Evolutionary conservation across 2,329 filamentous ascomycete species (phyloP), one percentile per base, ranked within the genome.

Genomic region (Penicillium freii): DNA sequence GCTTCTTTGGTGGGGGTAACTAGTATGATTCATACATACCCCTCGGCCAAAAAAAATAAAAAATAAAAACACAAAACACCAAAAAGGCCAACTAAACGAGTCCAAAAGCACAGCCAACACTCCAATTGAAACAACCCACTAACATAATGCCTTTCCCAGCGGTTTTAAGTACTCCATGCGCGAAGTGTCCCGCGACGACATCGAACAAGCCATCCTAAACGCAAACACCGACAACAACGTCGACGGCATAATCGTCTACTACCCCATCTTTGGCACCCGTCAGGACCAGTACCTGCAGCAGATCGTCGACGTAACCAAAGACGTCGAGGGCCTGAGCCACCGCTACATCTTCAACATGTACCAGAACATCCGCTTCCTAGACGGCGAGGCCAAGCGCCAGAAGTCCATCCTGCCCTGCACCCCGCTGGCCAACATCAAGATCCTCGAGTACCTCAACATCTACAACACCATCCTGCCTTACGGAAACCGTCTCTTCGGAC

Each of bases 271-370:
- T 76, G 89, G 92, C 78, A 88, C 87, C 51, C 84, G 86, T 29
- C 91, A 96, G 76, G 94, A 99, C 77, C 89, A 90, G 75, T 97
- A 97, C 75, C 86, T 99, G 64, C 93, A 97, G 78, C 92, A 97
- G 78, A 91, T 95, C 3, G 92, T 97, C 56, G 87, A 91, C 56
- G 83, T 96, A 43, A 79, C 84, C 75, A 97, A 99, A 77, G 94
- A 99, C 70, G 93, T 99, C 64, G 94, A 99, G 77, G 94, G 94
- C 36, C 85, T 99, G 57, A 91, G 89, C 67, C 93, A 97, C 77
- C 88, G 87, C 72, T 92, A 97, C 78, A 89, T 97, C 71, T 92
- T 93, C 84, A 99, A 99, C 83, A 97, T 99, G 92, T 99, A 97
- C 79, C 90, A 97, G 81, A 99, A 99, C 79, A 86, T 96, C 69